phyloP scores from a whole-genome alignment of 139 green algal genomes.

The Dunaliella primolecta region DNA sequence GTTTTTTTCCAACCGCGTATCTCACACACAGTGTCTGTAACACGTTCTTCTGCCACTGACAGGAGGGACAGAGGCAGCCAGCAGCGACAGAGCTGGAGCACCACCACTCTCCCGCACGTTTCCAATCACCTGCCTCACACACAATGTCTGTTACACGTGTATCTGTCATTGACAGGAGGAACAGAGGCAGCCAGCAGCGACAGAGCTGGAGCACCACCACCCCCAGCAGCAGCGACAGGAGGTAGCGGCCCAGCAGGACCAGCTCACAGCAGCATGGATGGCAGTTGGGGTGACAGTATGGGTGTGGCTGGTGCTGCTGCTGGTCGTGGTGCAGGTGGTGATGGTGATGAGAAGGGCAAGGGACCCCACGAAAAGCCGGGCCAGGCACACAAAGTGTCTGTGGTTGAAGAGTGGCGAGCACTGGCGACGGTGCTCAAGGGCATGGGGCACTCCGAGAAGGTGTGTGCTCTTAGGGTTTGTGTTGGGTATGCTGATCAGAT shows the following conservation, averaged over 20 bases:
- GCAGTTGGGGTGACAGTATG: not conserved
- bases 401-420: slow-evolving; percentile 61
- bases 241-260: not conserved
- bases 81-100: too few relatives aligned
- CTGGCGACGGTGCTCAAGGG: slow-evolving; percentile 83
- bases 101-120: too few relatives aligned
- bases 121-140: too few relatives aligned
- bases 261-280: slow-evolving; percentile 11
- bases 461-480: not conserved
- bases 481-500: not conserved
- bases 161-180: too few relatives aligned
- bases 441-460: slow-evolving; percentile 80
- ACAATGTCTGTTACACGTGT: too few relatives aligned
- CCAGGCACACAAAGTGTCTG: not conserved
- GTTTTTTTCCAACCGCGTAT: too few relatives aligned
- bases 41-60: too few relatives aligned
- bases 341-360: too few relatives aligned
- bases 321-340: not conserved
- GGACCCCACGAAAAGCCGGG: too few relatives aligned
- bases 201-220: too few relatives aligned
- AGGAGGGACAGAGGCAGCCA: not conserved
- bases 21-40: too few relatives aligned
- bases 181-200: not conserved
- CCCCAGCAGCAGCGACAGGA: not conserved
- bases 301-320: not conserved